Percentiles rank a stretch among this genome's conserved stretches.
These are phyloP conservation scores for Epichloe festucae DNA, from an alignment of 2,329 filamentous ascomycete species.

Conservation along the genomic window DNA sequence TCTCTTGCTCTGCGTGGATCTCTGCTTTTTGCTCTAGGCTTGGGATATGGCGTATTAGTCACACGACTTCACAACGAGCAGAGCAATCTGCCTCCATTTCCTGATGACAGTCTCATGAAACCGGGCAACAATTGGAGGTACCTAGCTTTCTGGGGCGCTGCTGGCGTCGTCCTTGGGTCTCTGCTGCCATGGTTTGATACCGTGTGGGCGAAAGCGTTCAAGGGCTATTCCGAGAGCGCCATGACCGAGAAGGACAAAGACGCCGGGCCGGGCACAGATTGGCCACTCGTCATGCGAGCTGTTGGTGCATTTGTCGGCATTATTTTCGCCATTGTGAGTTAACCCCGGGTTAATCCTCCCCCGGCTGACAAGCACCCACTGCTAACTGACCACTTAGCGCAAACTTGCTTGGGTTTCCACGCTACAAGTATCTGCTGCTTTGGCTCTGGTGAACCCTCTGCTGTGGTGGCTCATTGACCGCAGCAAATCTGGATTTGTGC, in stretches of 20 bases:
- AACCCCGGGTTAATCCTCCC: background rate
- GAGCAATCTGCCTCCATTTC: conserved; percentile 46
- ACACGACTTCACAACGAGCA: conserved; percentile 63
- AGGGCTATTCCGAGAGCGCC: conserved; percentile 20
- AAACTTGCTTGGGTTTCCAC: conserved; percentile 89
- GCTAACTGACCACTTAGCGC: conserved; percentile 38
- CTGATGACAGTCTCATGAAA: conserved; percentile 28
- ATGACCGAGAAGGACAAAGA: conserved; percentile 18
- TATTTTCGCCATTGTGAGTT: conserved; percentile 61
- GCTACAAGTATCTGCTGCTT: conserved; percentile 79
- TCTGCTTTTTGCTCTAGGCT: conserved; percentile 65
- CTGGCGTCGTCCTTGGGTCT: conserved; percentile 65
- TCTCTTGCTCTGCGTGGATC: conserved; percentile 44
- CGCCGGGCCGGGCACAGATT: conserved; percentile 45
- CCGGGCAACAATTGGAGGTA: conserved; percentile 48
- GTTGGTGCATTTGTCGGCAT: conserved; percentile 50
- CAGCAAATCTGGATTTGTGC: conserved; percentile 68
- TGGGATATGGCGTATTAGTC: conserved; percentile 72
- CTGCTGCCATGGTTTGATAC: conserved; percentile 75
- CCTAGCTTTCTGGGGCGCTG: conserved; percentile 67
- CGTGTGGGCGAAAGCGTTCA: conserved; percentile 49
- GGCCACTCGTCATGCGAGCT: conserved; percentile 51
- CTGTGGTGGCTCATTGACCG: conserved; percentile 96
- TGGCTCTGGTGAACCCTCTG: conserved; percentile 83
- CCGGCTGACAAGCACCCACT: background rate